Evolutionary conservation across 805 yeast species (phyloP).

Genomic region (Candida mattraensis): DNA sequence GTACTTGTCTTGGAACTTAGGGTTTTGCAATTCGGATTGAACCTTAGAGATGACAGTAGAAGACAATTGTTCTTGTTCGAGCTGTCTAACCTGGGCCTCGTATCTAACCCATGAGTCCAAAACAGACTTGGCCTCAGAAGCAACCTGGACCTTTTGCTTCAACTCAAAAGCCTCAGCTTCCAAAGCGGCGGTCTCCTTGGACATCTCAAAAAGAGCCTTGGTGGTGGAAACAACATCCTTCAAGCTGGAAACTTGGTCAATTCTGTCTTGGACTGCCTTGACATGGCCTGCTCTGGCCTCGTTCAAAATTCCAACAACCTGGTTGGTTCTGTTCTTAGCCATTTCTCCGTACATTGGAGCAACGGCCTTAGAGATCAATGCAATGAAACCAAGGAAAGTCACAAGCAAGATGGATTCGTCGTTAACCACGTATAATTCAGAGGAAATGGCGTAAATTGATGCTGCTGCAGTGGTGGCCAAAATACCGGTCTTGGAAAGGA

Average conservation of each 20-base stretch:
- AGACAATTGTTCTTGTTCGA: slow-evolving; percentile 91
- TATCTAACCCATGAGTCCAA: slow-evolving; percentile 99
- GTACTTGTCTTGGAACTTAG: slow-evolving; percentile 91
- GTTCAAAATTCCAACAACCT: slow-evolving; percentile 58
- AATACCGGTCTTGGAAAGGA: slow-evolving; percentile 89
- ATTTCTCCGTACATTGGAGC: slow-evolving; percentile 95
- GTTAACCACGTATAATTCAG: slow-evolving; percentile 88
- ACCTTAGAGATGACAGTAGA: slow-evolving; percentile 85
- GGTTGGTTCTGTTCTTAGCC: slow-evolving; percentile 80
- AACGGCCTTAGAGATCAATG: slow-evolving; percentile 76
- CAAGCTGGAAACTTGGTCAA: slow-evolving; percentile 81
- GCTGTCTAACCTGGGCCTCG: slow-evolving; percentile 94
- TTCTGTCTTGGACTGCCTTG: slow-evolving; percentile 89
- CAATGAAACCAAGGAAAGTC: slow-evolving; percentile 76
- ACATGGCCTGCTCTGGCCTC: slow-evolving; percentile 89
- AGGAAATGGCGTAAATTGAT: slow-evolving; percentile 88
- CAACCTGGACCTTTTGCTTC: slow-evolving; percentile 86
- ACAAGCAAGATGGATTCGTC: slow-evolving; percentile 87
- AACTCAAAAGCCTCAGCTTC: slow-evolving; percentile 94
- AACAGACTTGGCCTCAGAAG: slow-evolving; percentile 88
- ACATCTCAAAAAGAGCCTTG: slow-evolving; percentile 85
- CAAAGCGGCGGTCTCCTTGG: slow-evolving; percentile 94
- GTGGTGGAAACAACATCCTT: slow-evolving; percentile 92
- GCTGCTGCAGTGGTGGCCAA: slow-evolving; percentile 96
- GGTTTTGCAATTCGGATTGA: slow-evolving; percentile 75